These are phyloP conservation scores for Fusarium clavum DNA, from an alignment of 2,329 filamentous ascomycete species.

Conservation along the genomic window DNA sequence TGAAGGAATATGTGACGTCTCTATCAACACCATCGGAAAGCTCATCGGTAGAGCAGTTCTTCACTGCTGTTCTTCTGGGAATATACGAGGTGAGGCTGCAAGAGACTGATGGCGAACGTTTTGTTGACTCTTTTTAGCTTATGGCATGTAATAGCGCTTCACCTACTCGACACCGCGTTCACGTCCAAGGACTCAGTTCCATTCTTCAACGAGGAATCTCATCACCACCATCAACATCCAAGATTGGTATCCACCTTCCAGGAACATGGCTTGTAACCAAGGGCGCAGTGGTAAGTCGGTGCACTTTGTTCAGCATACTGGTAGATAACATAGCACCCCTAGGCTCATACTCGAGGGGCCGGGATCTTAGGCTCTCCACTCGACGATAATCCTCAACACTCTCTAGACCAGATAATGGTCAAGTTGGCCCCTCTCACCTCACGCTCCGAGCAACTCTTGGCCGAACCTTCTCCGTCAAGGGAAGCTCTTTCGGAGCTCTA, in stretches of 20 bases:
- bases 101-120: accelerated
- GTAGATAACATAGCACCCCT: neutral
- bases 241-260: slow-evolving; percentile 4
- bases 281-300: neutral
- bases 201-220: slow-evolving; percentile 3
- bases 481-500: neutral
- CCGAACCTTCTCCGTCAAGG: neutral
- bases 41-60: slow-evolving; percentile 7
- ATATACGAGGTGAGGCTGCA: neutral
- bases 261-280: slow-evolving; percentile 11
- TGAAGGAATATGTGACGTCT: neutral
- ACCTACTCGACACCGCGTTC: neutral
- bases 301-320: too few species aligned
- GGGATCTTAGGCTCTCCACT: slow-evolving; percentile 13
- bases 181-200: slow-evolving; percentile 1
- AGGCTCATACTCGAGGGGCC: neutral
- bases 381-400: neutral
- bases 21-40: neutral
- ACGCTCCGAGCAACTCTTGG: neutral
- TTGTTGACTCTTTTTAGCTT: neutral
- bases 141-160: slow-evolving; percentile 4
- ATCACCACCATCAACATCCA: neutral
- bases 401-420: slow-evolving; percentile 17
- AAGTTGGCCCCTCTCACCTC: slow-evolving; percentile 4
- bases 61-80: slow-evolving; percentile 4